A percentile compares a stretch with the other conserved stretches of the same genome.
phyloP scores from a whole-genome alignment of 2,329 filamentous ascomycete genomes.

The Colletotrichum neosansevieriae region DNA sequence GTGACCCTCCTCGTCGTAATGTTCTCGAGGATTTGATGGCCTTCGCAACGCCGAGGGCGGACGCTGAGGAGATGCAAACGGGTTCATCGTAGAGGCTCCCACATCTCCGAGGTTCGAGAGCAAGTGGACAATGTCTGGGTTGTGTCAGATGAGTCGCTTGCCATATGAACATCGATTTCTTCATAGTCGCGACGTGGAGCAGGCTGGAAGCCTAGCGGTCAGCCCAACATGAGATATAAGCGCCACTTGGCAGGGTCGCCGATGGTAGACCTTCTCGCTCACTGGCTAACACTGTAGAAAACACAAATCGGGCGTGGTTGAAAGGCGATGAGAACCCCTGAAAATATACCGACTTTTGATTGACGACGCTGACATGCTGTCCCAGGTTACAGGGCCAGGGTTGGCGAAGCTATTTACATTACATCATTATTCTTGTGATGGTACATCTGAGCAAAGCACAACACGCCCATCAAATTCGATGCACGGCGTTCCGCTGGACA shows the following conservation, averaged over 20 bases:
- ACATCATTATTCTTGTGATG: slow-evolving; percentile 20
- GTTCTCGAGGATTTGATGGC: too few species aligned
- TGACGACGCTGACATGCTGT: background rate
- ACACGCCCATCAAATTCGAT: slow-evolving; percentile 1
- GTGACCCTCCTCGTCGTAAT: too few species aligned
- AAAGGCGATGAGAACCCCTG: background rate
- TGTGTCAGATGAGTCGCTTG: background rate
- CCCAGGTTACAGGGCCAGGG: background rate
- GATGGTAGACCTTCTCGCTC: background rate
- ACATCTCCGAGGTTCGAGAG: too few species aligned
- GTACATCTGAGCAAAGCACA: slow-evolving; percentile 8
- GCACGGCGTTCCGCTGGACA: background rate
- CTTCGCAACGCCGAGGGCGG: too few species aligned
- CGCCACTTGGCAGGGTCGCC: too few species aligned
- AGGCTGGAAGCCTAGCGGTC: background rate
- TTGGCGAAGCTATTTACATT: slow-evolving; percentile 23
- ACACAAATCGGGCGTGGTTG: background rate
- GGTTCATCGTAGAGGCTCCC: too few species aligned
- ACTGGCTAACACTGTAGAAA: background rate
- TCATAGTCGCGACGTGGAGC: too few species aligned
- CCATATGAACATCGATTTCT: background rate
- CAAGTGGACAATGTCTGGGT: too few species aligned
- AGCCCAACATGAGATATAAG: background rate
- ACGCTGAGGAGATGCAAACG: too few species aligned
- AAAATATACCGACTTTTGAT: background rate